A percentile compares a stretch with the other conserved stretches of the same genome.
Evolutionary conservation across 2,329 filamentous ascomycete species (phyloP).

Genomic region (Plenodomus lindquistii): DNA sequence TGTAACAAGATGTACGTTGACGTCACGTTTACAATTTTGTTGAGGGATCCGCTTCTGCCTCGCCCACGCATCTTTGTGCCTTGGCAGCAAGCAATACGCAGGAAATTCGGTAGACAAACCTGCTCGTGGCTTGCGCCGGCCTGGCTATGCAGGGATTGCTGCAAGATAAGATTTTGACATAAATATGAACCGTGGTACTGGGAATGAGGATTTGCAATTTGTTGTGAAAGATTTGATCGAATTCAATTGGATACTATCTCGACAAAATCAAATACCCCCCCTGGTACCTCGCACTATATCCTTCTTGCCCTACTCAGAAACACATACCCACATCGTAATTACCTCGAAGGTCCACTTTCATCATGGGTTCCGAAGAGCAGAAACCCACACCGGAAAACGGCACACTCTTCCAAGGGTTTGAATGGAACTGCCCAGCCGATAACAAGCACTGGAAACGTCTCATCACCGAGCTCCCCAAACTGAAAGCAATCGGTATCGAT

Average conservation of each 20-base stretch:
- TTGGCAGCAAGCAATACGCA: slow-evolving; percentile 9
- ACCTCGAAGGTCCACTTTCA: neutral
- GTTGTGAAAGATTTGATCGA: neutral
- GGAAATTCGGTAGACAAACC: slow-evolving; percentile 21
- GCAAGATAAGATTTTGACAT: slow-evolving; percentile 4
- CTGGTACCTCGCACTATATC: too few relatives aligned
- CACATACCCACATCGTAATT: too few relatives aligned
- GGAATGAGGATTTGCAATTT: neutral
- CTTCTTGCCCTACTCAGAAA: too few relatives aligned
- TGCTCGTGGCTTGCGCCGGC: slow-evolving; percentile 9
- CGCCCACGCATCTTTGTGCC: slow-evolving; percentile 3
- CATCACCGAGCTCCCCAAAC: slow-evolving; percentile 53
- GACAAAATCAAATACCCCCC: too few relatives aligned
- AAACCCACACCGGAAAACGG: slow-evolving; percentile 42
- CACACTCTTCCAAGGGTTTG: slow-evolving; percentile 69
- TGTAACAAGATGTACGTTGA: slow-evolving; percentile 17
- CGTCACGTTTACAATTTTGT: slow-evolving; percentile 31
- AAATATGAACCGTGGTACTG: slow-evolving; percentile 7
- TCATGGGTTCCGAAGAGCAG: slow-evolving; percentile 36
- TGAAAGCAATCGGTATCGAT: slow-evolving; percentile 62
- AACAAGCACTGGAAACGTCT: slow-evolving; percentile 64
- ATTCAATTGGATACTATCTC: too few relatives aligned
- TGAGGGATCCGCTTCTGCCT: slow-evolving; percentile 15
- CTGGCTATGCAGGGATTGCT: slow-evolving; percentile 8
- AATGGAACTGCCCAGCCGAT: slow-evolving; percentile 71